Base-by-base conservation (phyloP, 2,329 filamentous ascomycete species). In the Phyllosticta capitalensis region DNA sequence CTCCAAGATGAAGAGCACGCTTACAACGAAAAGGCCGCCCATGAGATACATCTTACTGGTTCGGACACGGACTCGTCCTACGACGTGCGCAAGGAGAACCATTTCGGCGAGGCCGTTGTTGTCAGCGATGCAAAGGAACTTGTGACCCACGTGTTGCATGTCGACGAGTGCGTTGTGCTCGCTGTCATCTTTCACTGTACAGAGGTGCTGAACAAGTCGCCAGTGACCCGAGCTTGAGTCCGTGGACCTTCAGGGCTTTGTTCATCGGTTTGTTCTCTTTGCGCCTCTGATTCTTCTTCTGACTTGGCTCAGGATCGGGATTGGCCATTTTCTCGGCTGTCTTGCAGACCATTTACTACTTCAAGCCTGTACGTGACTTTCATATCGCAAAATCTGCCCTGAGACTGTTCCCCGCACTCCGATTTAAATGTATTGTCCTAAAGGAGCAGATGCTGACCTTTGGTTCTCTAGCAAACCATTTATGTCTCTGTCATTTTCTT, bases 281-380 rank as follows among this genome's bases (percentile, higher is more conserved):
- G n/a, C n/a, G 19, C 49, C 17, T 20, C 19, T 50, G n/a, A 51
- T 12, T 51, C 21, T 51, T 21, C 28, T 38, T 12, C 33, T 38
- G 33, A 38, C 14, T 4, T 51, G 17, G 20, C n/a, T n/a, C 6
- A 51, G 49, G 49, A 20, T 24, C 60, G 14, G 62, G 62, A 21
- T 22, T 63, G 17, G 24, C 60, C 12, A 51, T 54, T 26, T 63
- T 63, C 45, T 57, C 52, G 9, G 26, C 52, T 14, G 72, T 74
- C 5, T 67, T 79, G 5, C 70, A 72, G 45, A 72, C 73, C 30
- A 78, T 79, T 58, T 79, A 74, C 64, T 74, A 76, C 57, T 79
- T 79, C 69, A 79, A 79, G 64, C 77, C 78, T 14, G 33, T 38
- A 38, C 33, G 12, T 38, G 5, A 14, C 12, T 38, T 14, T 12